Evolutionary conservation across 192 early-diverging fungal genomes (phyloP).

Genomic region (Gonapodya prolifera): DNA sequence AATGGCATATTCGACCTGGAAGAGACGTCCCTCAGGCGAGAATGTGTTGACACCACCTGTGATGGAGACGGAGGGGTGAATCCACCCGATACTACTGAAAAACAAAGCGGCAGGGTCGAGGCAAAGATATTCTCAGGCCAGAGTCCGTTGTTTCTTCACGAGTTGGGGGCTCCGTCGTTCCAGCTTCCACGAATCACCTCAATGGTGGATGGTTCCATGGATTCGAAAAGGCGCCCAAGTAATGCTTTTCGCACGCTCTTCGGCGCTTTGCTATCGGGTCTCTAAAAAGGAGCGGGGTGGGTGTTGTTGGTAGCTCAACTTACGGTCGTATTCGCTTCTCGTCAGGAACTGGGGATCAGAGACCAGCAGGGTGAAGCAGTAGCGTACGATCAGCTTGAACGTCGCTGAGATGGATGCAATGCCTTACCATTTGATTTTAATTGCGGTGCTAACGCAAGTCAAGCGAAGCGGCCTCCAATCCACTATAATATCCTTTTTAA

Average conservation of each 20-base stretch:
- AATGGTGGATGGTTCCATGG: too few species aligned
- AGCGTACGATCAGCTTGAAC: background rate
- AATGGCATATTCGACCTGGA: slow-evolving; percentile 99
- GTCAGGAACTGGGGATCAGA: slow-evolving; percentile 46
- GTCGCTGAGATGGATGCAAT: too few species aligned
- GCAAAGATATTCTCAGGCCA: background rate
- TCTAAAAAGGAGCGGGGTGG: too few species aligned
- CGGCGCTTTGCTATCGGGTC: too few species aligned
- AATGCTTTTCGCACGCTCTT: too few species aligned
- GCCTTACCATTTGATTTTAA: background rate
- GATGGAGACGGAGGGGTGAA: background rate
- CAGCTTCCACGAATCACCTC: too few species aligned
- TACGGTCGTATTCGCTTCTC: slow-evolving; percentile 87
- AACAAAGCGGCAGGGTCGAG: background rate
- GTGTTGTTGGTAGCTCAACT: background rate
- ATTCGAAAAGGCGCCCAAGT: too few species aligned
- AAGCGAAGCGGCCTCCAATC: background rate
- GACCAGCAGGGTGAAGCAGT: too few species aligned
- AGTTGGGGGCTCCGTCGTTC: too few species aligned
- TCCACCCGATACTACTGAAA: too few species aligned
- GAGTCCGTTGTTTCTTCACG: too few species aligned
- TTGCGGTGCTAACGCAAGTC: background rate
- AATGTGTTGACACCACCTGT: slow-evolving; percentile 94
- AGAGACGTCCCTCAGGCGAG: slow-evolving; percentile 96
- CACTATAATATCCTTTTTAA: background rate